Conservation (phyloP, 805 yeast genomes). For the Candida ponderosae region DNA sequence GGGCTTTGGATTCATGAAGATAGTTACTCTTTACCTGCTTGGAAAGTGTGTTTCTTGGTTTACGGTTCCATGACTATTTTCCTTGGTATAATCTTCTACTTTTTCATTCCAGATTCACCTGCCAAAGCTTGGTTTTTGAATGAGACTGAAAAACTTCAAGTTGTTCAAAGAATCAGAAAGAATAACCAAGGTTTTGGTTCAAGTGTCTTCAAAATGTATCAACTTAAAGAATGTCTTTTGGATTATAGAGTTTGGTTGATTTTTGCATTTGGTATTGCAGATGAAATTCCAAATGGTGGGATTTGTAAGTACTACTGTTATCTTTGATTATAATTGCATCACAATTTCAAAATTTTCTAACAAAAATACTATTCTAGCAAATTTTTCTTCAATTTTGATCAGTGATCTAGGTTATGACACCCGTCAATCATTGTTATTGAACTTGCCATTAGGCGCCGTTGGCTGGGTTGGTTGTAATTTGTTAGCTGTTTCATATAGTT, state of each 20-base stretch:
- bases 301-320: slow-evolving; percentile 32
- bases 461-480: slow-evolving; percentile 17
- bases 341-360: slow-evolving; percentile 36
- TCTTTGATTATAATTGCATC: slow-evolving; percentile 33
- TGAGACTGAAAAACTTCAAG: slow-evolving; percentile 37
- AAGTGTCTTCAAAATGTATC: slow-evolving; percentile 44
- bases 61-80: slow-evolving; percentile 52
- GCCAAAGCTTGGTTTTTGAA: slow-evolving; percentile 37
- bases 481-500: slow-evolving; percentile 18
- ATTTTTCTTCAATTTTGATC: slow-evolving; percentile 28
- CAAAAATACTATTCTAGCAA: slow-evolving; percentile 33
- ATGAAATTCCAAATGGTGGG: slow-evolving; percentile 49
- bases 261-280: slow-evolving; percentile 31
- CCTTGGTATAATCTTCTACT: slow-evolving; percentile 36
- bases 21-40: slow-evolving; percentile 37
- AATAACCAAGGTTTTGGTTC: slow-evolving; percentile 56
- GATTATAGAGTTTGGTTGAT: slow-evolving; percentile 45
- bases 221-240: slow-evolving; percentile 40
- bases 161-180: slow-evolving; percentile 43
- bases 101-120: slow-evolving; percentile 54
- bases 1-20: slow-evolving; percentile 34
- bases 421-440: slow-evolving; percentile 16
- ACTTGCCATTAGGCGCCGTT: slow-evolving; percentile 23
- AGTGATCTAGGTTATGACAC: slow-evolving; percentile 16
- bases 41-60: slow-evolving; percentile 55